These are phyloP conservation scores for Kuraishia floccosa DNA, from an alignment of 805 yeast species.

Conservation along the genomic window DNA sequence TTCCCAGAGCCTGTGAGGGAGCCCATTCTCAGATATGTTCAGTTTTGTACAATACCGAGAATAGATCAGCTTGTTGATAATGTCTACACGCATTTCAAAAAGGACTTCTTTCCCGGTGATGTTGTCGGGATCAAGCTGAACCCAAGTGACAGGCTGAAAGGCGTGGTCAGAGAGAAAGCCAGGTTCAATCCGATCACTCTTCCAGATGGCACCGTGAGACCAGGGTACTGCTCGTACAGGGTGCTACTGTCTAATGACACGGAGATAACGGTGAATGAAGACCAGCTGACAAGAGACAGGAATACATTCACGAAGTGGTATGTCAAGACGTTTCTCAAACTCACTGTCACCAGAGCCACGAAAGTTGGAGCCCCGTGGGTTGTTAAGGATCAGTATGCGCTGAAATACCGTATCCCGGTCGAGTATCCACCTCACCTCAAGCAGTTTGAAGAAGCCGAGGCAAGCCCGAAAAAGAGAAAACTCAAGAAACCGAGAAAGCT, in stretches of 20 bases:
- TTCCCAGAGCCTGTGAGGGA: slow-evolving; percentile 90
- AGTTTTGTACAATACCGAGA: slow-evolving; percentile 71
- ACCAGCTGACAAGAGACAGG: slow-evolving; percentile 72
- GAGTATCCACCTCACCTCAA: slow-evolving; percentile 46
- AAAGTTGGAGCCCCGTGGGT: slow-evolving; percentile 96
- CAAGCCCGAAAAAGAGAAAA: slow-evolving; percentile 5
- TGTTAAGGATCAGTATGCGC: slow-evolving; percentile 68
- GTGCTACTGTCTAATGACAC: slow-evolving; percentile 43
- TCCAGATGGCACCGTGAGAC: slow-evolving; percentile 20
- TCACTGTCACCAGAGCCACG: slow-evolving; percentile 64
- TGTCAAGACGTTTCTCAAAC: slow-evolving; percentile 78
- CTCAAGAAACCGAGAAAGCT: slow-evolving; percentile 1
- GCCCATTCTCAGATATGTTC: slow-evolving; percentile 79
- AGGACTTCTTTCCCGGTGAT: slow-evolving; percentile 90
- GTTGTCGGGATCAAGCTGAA: slow-evolving; percentile 46
- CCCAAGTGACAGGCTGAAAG: slow-evolving; percentile 33
- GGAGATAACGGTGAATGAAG: slow-evolving; percentile 60
- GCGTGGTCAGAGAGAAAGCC: slow-evolving; percentile 77
- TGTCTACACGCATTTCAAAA: slow-evolving; percentile 65
- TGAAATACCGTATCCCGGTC: slow-evolving; percentile 51
- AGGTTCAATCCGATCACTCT: slow-evolving; percentile 45
- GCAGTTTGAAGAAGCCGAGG: slow-evolving; percentile 19
- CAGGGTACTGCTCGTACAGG: slow-evolving; percentile 56
- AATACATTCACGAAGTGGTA: slow-evolving; percentile 82
- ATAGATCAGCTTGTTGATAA: slow-evolving; percentile 83